Conservation (phyloP, 306 rosid species). For the Cicer yamashitae region DNA sequence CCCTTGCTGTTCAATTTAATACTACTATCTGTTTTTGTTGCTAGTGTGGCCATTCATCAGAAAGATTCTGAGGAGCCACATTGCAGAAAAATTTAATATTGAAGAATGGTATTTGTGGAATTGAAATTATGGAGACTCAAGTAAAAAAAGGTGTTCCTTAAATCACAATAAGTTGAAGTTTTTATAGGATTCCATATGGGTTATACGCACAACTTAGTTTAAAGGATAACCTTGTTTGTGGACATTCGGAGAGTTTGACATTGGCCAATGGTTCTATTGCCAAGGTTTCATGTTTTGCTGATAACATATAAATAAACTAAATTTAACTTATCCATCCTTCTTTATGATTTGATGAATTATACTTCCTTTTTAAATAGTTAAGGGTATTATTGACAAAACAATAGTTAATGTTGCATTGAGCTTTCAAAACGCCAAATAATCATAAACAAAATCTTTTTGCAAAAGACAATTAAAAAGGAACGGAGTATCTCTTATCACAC, state of each 20-base stretch:
- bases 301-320: background rate
- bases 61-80: background rate
- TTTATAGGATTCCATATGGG: background rate
- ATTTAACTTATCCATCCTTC: background rate
- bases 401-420: too few species aligned
- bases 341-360: background rate
- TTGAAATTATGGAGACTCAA: background rate
- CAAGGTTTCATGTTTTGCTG: background rate
- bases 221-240: background rate
- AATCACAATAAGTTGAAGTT: conserved; percentile 3
- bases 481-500: too few species aligned
- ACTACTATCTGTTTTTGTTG: conserved; percentile 1
- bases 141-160: background rate
- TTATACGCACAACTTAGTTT: background rate
- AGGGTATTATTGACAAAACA: too few species aligned
- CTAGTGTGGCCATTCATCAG: conserved; percentile 1
- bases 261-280: background rate
- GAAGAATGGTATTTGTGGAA: conserved; percentile 24
- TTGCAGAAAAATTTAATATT: background rate
- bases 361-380: too few species aligned
- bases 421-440: too few species aligned
- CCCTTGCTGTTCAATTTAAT: background rate
- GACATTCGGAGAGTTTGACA: conserved; percentile 5
- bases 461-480: too few species aligned
- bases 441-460: too few species aligned